Evolutionary conservation across 768 basidiomycete species (phyloP), one percentile per base, ranked within the genome.

Genomic region (Leccinum olivaceopallidum): DNA sequence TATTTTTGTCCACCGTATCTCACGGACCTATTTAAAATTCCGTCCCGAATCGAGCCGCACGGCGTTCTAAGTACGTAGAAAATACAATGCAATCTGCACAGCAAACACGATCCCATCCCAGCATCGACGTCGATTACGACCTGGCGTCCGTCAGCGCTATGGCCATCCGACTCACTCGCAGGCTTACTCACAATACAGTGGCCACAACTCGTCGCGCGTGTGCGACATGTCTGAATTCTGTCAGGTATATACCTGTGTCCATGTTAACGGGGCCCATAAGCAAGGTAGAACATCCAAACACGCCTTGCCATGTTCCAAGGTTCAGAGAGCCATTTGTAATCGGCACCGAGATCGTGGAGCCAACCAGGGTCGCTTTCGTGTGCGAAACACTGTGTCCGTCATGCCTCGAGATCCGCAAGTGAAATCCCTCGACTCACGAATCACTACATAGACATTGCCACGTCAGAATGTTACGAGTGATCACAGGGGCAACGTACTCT

Each of bases 221-320:
- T 14, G 87, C 71, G 60, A 75, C 65, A 65, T 88, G 84, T 61
- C 93, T 80, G 73, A 95, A 94, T 73, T 96, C 94, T 3, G 89
- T 88, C 50, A 95, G 80, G 71, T 95, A 95, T 57, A 95, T 93
- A 1, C 94, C 92, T 81, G 51, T 9, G 28, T 48, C 34, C 36
- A 28, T 28, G 32, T 71, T 58, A 57, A 47, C 39, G 34, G 37
- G 36, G 55, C 22, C 16, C 32, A 47, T 30, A 16, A 26, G 53
- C 39, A 2, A 53, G n/a, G n/a, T 14, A 20, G 54, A 52, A 9
- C 48, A 59, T 48, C 20, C 26, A 57, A 24, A 67, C 73, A 53
- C 37, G 84, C 92, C 94, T 82, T 97, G 95, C 95, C 95, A 97
- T 24, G 92, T 95, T 12, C 95, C 95, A 54, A 97, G 77, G 63